Evolutionary conservation across 257 asterid genomes (phyloP).

Genomic region (Solanum sejunctum): DNA sequence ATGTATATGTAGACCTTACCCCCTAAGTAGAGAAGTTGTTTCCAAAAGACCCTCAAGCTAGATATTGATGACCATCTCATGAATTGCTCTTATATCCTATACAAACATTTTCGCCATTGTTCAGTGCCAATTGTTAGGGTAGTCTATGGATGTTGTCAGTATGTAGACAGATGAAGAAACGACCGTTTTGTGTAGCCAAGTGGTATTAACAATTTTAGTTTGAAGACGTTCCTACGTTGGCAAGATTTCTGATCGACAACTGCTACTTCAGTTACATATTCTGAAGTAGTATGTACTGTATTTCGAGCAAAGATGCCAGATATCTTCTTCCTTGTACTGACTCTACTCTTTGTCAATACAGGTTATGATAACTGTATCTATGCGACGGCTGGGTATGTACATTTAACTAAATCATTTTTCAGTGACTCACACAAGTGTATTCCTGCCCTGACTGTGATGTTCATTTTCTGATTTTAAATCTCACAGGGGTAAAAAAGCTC

Average conservation of each 20-base stretch:
- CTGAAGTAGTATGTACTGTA: not conserved
- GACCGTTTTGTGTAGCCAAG: not conserved
- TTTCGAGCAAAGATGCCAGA: not conserved
- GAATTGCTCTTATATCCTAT: not conserved
- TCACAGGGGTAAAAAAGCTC: constrained; percentile 52
- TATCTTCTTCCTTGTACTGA: not conserved
- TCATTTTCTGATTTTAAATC: not conserved
- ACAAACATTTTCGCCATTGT: not conserved
- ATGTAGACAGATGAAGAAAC: not conserved
- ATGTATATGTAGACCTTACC: not conserved
- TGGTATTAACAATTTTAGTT: not conserved
- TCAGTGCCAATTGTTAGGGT: not conserved
- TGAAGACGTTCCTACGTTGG: not conserved
- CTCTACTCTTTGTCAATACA: constrained; percentile 12
- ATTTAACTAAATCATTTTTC: not conserved
- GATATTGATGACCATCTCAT: not conserved
- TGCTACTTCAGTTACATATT: not conserved
- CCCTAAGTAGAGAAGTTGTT: not conserved
- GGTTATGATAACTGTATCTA: constrained; percentile 85
- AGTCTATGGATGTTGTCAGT: not conserved
- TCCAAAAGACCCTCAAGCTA: not conserved
- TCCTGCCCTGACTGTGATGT: not conserved
- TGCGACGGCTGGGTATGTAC: constrained; percentile 46
- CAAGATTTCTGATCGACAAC: not conserved
- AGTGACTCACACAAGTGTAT: not conserved